Conservation (phyloP, 805 yeast species). For the Candida odintsovae region DNA sequence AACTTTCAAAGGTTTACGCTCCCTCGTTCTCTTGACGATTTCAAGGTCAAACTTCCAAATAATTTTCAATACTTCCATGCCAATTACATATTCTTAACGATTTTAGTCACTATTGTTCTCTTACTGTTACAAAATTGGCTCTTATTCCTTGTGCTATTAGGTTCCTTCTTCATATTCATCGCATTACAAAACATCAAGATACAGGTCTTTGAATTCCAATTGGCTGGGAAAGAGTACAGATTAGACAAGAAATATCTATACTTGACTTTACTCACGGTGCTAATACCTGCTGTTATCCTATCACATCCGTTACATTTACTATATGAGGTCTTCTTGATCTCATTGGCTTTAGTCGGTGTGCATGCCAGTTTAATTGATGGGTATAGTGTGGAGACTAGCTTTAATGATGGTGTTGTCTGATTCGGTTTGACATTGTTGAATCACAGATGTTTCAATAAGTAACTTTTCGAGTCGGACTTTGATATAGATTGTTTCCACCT, state of each 20-base stretch:
- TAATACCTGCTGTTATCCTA: slow-evolving; percentile 1
- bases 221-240: neutral
- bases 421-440: neutral
- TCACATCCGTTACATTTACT: slow-evolving; percentile 1
- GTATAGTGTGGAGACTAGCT: slow-evolving; percentile 12
- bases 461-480: too few species aligned
- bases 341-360: slow-evolving; percentile 1
- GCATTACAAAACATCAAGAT: slow-evolving; percentile 1
- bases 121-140: slow-evolving; percentile 8
- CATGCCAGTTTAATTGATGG: slow-evolving; percentile 13
- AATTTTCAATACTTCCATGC: slow-evolving; percentile 10
- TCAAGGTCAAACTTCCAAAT: slow-evolving; percentile 4
- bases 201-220: slow-evolving; percentile 1
- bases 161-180: slow-evolving; percentile 2
- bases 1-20: slow-evolving; percentile 2
- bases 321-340: slow-evolving; percentile 3
- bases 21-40: slow-evolving; percentile 3
- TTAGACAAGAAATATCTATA: slow-evolving; percentile 3
- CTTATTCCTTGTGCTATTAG: slow-evolving; percentile 3
- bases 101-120: slow-evolving; percentile 2
- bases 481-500: too few species aligned
- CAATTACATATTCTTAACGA: slow-evolving; percentile 10
- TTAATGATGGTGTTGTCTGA: slow-evolving; percentile 13
- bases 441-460: too few species aligned
- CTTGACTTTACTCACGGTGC: neutral